Evolutionary conservation across 768 basidiomycete species (phyloP), one percentile per base, ranked within the genome.

Genomic region (Lepiota venenata): DNA sequence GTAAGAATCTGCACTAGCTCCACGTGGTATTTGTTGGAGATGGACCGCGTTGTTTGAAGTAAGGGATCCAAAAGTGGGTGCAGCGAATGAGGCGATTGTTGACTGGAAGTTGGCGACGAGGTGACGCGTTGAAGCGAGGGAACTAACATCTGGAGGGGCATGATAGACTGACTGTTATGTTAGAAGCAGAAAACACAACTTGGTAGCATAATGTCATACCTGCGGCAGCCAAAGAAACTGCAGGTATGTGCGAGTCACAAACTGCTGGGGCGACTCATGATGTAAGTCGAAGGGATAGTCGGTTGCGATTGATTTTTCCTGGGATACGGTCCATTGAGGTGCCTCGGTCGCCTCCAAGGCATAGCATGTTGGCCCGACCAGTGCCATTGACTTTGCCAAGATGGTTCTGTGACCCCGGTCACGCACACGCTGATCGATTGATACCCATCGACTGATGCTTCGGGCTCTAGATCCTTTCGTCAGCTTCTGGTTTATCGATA

Each of bases 151-250:
- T 68, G 59, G 0, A 92, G 71, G 8, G 88, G 81, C 84, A 88
- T 85, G 44, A 89, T 80, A 2, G 87, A 85, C 90, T 92, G 57
- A 16, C 21, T 22, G 20, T n/a, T 15, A 25, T 11, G 2, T 47
- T 10, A 27, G 39, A 10, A 38, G 43, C 46, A 40, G 18, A 53
- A 20, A 32, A 16, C 25, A 55, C 54, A 47, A 37, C 56, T 29
- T 38, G 41, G 43, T 27, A 47, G 6, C 4, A 52, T 21, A 61
- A 25, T 25, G 25, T 25, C 68, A 48, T 59, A 88, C 88, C 71
- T 89, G 80, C 43, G 88, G 88, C 40, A 90, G 76, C 87, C 88
- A 91, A 6, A 91, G 74, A 59, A 85, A 88, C 60, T 89, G 87
- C 42, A 87, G 77, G 66, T 90, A 91, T 2, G 75, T 82, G n/a